phyloP scores from a whole-genome alignment of 2,329 filamentous ascomycete species.

The Fusarium cyanostomum region DNA sequence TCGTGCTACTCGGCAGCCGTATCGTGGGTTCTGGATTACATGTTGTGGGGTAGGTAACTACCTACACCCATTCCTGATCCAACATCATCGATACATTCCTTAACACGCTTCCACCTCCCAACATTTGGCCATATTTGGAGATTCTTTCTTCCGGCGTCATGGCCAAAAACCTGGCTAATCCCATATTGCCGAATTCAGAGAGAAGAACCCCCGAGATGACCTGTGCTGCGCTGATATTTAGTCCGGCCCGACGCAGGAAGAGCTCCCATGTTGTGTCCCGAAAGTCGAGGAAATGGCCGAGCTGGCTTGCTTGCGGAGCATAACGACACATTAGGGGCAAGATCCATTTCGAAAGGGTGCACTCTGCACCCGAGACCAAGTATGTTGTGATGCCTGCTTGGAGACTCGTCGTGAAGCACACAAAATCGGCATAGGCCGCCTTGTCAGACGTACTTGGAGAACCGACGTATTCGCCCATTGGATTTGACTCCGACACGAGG shows the following conservation, averaged over 20 bases:
- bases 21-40: background rate
- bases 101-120: slow-evolving; percentile 44
- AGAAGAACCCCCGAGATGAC: slow-evolving; percentile 43
- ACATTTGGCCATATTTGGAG: slow-evolving; percentile 35
- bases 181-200: slow-evolving; percentile 38
- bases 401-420: slow-evolving; percentile 58
- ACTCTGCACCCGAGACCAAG: slow-evolving; percentile 61
- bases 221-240: slow-evolving; percentile 52
- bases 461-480: slow-evolving; percentile 53
- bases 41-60: background rate
- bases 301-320: slow-evolving; percentile 36
- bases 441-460: slow-evolving; percentile 54
- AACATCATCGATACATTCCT: slow-evolving; percentile 17
- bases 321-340: slow-evolving; percentile 61
- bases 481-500: slow-evolving; percentile 68
- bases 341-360: slow-evolving; percentile 64
- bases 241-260: slow-evolving; percentile 48
- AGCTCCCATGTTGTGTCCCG: slow-evolving; percentile 54
- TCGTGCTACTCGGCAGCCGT: background rate
- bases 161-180: slow-evolving; percentile 45
- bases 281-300: slow-evolving; percentile 50
- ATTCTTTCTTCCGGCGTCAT: slow-evolving; percentile 44
- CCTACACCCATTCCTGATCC: slow-evolving; percentile 22
- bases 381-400: slow-evolving; percentile 51
- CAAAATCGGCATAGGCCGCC: slow-evolving; percentile 59